Percentiles rank a stretch among this genome's conserved stretches.
phyloP scores from a whole-genome alignment of 805 yeast species.

The Wickerhamomyces queroliae region DNA sequence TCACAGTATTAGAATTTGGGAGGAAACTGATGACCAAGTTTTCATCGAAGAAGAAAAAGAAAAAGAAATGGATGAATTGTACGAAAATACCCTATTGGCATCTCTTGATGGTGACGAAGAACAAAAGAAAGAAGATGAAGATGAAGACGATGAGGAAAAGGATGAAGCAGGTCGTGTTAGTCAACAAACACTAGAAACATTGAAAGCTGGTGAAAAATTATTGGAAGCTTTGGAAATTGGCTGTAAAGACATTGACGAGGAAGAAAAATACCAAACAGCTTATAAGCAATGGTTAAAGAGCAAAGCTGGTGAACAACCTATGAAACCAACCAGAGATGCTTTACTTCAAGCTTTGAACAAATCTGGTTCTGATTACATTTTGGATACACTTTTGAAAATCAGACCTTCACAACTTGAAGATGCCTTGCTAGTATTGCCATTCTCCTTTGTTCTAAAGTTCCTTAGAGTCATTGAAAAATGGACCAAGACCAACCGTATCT shows the following conservation, averaged over 20 bases:
- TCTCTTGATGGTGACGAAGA: slow-evolving; percentile 55
- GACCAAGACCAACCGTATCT: slow-evolving; percentile 45
- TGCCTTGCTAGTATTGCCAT: slow-evolving; percentile 86
- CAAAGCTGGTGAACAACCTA: slow-evolving; percentile 43
- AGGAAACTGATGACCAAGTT: slow-evolving; percentile 90
- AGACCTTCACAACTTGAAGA: slow-evolving; percentile 87
- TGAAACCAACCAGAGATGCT: slow-evolving; percentile 60
- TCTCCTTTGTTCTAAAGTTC: slow-evolving; percentile 70
- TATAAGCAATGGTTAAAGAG: slow-evolving; percentile 34
- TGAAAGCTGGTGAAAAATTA: slow-evolving; percentile 89
- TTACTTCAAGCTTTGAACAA: slow-evolving; percentile 68
- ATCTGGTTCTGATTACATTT: slow-evolving; percentile 71
- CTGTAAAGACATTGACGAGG: slow-evolving; percentile 55
- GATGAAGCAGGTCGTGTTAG: slow-evolving; percentile 62
- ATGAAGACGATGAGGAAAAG: slow-evolving; percentile 32
- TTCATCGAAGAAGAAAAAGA: slow-evolving; percentile 96
- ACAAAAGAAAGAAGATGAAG: slow-evolving; percentile 31
- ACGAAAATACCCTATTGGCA: slow-evolving; percentile 73
- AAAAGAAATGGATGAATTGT: slow-evolving; percentile 87
- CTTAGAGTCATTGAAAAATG: slow-evolving; percentile 72
- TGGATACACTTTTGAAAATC: slow-evolving; percentile 64
- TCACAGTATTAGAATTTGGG: slow-evolving; percentile 91
- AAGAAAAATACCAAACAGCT: slow-evolving; percentile 44
- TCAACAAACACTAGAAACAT: slow-evolving; percentile 82
- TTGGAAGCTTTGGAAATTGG: slow-evolving; percentile 92